A percentile compares a stretch with the other conserved stretches of the same genome.
These are phyloP conservation scores for Limonomyces culmigenus DNA, from an alignment of 1,284 basidiomycete genomes.

Conservation along the genomic window DNA sequence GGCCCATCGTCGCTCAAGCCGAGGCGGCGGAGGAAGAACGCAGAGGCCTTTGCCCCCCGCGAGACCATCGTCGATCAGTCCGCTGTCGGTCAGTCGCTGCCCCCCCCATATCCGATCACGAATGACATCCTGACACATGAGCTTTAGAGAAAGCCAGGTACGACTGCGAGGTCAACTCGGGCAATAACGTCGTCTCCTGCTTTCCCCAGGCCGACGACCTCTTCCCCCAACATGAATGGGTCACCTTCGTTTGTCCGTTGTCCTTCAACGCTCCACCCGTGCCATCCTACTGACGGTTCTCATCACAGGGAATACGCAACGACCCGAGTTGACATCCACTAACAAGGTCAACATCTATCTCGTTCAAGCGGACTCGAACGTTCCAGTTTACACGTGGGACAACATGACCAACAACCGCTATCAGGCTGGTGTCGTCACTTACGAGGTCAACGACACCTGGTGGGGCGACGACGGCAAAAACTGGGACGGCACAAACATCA, in stretches of 20 bases:
- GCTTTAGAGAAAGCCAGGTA: conserved; percentile 15
- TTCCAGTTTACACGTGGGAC: conserved; percentile 24
- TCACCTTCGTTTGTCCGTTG: conserved; percentile 51
- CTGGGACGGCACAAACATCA: conserved; percentile 33
- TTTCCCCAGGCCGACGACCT: conserved; percentile 35
- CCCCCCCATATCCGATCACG: not conserved
- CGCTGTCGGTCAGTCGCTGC: conserved; percentile 22
- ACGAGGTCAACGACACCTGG: conserved; percentile 58
- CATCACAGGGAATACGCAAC: conserved; percentile 30
- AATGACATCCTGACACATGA: not conserved
- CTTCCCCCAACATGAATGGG: conserved; percentile 52
- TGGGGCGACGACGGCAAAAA: conserved; percentile 36
- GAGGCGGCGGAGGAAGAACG: too few species aligned
- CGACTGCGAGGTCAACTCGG: conserved; percentile 22
- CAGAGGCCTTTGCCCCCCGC: too few species aligned
- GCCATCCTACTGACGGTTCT: conserved; percentile 3
- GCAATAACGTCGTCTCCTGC: conserved; percentile 56
- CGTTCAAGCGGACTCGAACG: conserved; percentile 43
- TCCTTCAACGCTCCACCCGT: conserved; percentile 4
- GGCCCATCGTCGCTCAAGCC: too few species aligned
- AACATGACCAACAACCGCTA: conserved; percentile 30
- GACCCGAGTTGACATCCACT: conserved; percentile 24
- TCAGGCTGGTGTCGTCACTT: conserved; percentile 32
- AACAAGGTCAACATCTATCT: conserved; percentile 51
- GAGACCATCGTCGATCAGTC: conserved; percentile 19